Percentiles rank a stretch among this genome's conserved stretches.
Conservation (phyloP, 1,284 basidiomycete genomes). For the Mycosarcoma maydis region DNA sequence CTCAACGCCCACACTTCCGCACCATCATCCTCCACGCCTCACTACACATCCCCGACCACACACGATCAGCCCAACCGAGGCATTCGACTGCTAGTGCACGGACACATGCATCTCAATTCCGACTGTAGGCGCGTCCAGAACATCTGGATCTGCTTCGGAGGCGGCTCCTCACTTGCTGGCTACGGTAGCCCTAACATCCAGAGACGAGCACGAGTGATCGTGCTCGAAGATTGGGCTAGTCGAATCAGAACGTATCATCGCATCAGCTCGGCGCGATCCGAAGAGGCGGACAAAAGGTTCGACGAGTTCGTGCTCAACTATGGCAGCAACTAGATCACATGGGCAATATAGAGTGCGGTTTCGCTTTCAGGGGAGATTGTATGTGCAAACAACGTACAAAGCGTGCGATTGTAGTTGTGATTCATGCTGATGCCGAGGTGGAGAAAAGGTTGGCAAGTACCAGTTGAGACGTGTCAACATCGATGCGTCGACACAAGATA, state of each 20-base stretch:
- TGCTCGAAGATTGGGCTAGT: constrained; percentile 78
- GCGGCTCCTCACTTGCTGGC: constrained; percentile 72
- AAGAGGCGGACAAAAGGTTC: constrained; percentile 2
- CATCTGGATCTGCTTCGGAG: constrained; percentile 94
- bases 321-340: neutral
- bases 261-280: constrained; percentile 70
- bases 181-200: constrained; percentile 42
- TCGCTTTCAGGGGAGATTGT: too few relatives aligned
- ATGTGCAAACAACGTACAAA: too few relatives aligned
- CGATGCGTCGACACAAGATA: constrained; percentile 14
- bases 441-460: constrained; percentile 19
- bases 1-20: constrained; percentile 18
- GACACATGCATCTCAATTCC: constrained; percentile 70
- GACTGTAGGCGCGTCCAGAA: constrained; percentile 84
- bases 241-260: constrained; percentile 87
- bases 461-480: constrained; percentile 10
- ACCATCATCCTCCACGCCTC: neutral
- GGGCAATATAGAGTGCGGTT: neutral
- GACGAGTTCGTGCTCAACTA: constrained; percentile 35
- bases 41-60: neutral
- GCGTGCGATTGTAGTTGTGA: too few relatives aligned
- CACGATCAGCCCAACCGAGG: constrained; percentile 13
- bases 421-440: neutral
- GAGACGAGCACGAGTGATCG: constrained; percentile 46
- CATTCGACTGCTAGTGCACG: constrained; percentile 48